Evolutionary conservation across 2,329 filamentous ascomycete genomes (phyloP).

Genomic region (Pezicula rhizophila): DNA sequence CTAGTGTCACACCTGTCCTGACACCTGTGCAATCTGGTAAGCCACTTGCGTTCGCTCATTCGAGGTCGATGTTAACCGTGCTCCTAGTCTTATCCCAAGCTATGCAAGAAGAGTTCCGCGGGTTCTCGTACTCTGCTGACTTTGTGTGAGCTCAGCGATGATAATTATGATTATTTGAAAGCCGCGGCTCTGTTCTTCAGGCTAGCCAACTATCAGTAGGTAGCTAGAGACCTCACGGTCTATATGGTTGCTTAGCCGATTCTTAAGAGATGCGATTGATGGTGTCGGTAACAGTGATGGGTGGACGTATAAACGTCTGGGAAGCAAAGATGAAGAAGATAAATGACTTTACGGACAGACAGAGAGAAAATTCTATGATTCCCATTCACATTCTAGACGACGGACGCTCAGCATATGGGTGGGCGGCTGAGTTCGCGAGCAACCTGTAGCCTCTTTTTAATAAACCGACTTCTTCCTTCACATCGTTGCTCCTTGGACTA

Average conservation of each 20-base stretch:
- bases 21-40: slow-evolving; percentile 96
- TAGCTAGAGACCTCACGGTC: neutral
- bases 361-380: neutral
- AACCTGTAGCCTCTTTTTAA: neutral
- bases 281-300: neutral
- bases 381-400: neutral
- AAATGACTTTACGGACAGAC: neutral
- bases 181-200: too few species aligned
- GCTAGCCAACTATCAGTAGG: too few species aligned
- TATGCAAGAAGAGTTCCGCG: slow-evolving; percentile 99
- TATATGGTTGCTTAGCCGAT: neutral
- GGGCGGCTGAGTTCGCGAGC: neutral
- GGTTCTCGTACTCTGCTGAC: slow-evolving; percentile 72
- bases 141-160: slow-evolving; percentile 22
- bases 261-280: neutral
- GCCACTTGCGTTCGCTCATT: slow-evolving; percentile 29
- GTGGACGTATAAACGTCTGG: neutral
- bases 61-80: slow-evolving; percentile 11
- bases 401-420: neutral
- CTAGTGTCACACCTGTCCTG: slow-evolving; percentile 92
- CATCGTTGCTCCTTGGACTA: neutral
- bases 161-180: neutral
- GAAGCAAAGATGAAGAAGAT: neutral
- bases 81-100: slow-evolving; percentile 82
- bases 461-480: neutral